Base-by-base conservation (phyloP, 129 eudicot genomes). In the Flaveria linearis region DNA sequence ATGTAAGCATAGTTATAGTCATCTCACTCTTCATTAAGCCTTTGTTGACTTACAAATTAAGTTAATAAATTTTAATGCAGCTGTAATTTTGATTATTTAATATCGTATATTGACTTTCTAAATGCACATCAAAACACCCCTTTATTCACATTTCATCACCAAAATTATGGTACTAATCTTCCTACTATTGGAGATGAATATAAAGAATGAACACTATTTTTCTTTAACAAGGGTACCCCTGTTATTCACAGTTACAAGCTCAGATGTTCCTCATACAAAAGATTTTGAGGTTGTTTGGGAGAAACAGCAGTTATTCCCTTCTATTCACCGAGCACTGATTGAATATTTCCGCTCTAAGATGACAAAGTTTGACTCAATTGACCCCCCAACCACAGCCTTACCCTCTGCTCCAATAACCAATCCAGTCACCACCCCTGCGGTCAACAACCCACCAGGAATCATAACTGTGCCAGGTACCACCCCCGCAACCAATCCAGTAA, bases 381-480 rank as follows among this genome's bases (percentile, higher is more conserved):
- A 85, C 77, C 87, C 89, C 55, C 88, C 92, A 51, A 80, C 89
- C 53, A 86, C 83, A 36, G 75, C 82, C 62, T 75, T 86, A 67
- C 92, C 91, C 2, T 30, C 85, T 16, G 68, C 83, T 78, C 84
- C 87, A 68, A 58, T 83, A n/a, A 87, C 88, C 23, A 78, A 85
- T 57, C 88, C 90, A 11, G 77, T 86, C 45, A 75, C 64, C 7
- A 61, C 71, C 60, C 82, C 91, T 75, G 75, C 87, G 2, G 66
- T 43, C 51, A 74, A 58, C 50, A 46, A 84, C 12, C 75, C 83
- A 30, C 95, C 91, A 46, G 77, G 80, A n/a, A 73, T 89, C 43
- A 77, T 90, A n/a, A 88, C 91, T 3, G 81, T 90, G 26, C 91
- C 96, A 5, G 84, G 87, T 18, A 76, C 80, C 49, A 82, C 85